Evolutionary conservation across 169 alveolate genomes (phyloP), one percentile per base, ranked within the genome.

Genomic region (Plasmodium adleri): DNA sequence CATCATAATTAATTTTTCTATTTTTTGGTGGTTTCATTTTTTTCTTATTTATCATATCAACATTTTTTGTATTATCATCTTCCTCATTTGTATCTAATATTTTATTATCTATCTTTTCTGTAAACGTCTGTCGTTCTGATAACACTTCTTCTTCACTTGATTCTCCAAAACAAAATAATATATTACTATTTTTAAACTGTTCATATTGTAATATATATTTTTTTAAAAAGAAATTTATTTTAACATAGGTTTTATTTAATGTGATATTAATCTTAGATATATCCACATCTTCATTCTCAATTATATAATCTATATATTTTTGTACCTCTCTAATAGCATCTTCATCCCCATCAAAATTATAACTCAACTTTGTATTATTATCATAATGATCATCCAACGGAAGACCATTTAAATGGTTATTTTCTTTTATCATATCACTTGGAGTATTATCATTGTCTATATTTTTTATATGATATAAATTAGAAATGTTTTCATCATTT

Each of bases 1-100:
- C 93, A 22, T 86, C 90, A 10, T 80, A 80, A 72, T 87, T 93
- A 10, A 93, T 90, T 64, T 15, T 45, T 24, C 89, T 47, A 78
- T 66, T 78, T 52, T 78, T 78, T 3, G 49, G 75, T 17, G 49
- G 89, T 56, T 52, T 78, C 7, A n/a, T 0, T 78, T 67, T 66
- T 66, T 78, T 78, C 68, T 66, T 63, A 13, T 45, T 66, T 32
- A 71, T 9, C 1, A 52, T 1, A 52, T 22, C 22, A n/a, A 8
- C 3, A 26, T 5, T 20, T 13, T 49, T 43, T 22, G 62, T 75
- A 1, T 62, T 62, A 8, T 12, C 15, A 3, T 15, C 28, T 3
- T 10, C 24, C 3, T 64, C 49, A 6, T 47, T 74, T 6, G 20
- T 39, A 20, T 28, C 7, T 1, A 1, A 5, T 12, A 49, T 13